Evolutionary conservation across 805 yeast genomes (phyloP).

Genomic region (Pichia ethanolica): DNA sequence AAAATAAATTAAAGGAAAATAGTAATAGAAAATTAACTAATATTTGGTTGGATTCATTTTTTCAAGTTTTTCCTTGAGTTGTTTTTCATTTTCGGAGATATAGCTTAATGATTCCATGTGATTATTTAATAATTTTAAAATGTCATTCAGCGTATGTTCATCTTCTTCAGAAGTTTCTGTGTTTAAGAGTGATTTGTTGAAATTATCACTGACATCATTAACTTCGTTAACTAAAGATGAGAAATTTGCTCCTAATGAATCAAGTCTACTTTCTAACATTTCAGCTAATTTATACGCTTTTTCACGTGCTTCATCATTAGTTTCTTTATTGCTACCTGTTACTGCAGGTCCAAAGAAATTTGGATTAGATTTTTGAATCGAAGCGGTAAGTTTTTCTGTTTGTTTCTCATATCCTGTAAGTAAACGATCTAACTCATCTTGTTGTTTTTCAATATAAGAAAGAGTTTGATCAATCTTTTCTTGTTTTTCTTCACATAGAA

Average conservation of each 20-base stretch:
- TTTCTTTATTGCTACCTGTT: constrained; percentile 15
- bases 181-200: constrained; percentile 50
- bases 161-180: constrained; percentile 20
- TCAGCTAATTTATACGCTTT: constrained; percentile 87
- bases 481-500: constrained; percentile 81
- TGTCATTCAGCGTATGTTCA: constrained; percentile 46
- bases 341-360: background rate
- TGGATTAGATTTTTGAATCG: constrained; percentile 22
- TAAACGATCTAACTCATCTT: constrained; percentile 78
- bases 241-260: constrained; percentile 67
- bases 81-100: constrained; percentile 67
- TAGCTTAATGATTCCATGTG: constrained; percentile 87
- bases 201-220: constrained; percentile 73
- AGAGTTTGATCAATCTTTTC: constrained; percentile 80
- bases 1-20: too few species aligned
- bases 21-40: background rate
- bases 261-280: constrained; percentile 72
- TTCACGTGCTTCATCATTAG: constrained; percentile 80
- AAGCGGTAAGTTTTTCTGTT: constrained; percentile 43
- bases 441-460: constrained; percentile 82
- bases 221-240: constrained; percentile 72
- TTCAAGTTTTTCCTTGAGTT: constrained; percentile 60
- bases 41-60: constrained; percentile 20
- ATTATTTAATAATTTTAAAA: constrained; percentile 74
- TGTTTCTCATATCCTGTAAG: constrained; percentile 78